A percentile compares a stretch with the other conserved stretches of the same genome.
Conservation (phyloP, 768 basidiomycete genomes). For the Termitomyces sp. region DNA sequence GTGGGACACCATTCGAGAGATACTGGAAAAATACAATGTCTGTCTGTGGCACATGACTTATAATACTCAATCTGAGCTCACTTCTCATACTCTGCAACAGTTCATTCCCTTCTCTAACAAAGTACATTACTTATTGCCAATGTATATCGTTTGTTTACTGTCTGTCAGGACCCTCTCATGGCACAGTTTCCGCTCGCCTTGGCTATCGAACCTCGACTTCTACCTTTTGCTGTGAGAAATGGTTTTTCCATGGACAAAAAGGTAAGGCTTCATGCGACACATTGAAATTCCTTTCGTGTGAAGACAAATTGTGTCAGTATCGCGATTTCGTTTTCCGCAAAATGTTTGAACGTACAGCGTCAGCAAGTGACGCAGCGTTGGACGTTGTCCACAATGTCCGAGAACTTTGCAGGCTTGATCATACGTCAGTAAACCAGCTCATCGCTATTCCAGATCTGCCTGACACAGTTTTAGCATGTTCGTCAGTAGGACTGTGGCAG, state of each 20-base stretch:
- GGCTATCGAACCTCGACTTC: constrained; percentile 69
- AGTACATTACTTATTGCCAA: constrained; percentile 32
- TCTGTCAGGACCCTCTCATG: constrained; percentile 67
- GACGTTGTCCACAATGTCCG: constrained; percentile 69
- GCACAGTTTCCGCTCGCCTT: constrained; percentile 71
- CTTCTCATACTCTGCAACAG: constrained; percentile 28
- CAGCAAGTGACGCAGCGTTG: constrained; percentile 44
- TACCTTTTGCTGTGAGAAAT: constrained; percentile 67
- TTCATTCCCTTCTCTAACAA: constrained; percentile 76
- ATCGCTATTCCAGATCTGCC: neutral
- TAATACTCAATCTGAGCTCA: constrained; percentile 12
- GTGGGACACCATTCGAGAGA: constrained; percentile 61
- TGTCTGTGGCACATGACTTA: constrained; percentile 17
- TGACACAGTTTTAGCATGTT: constrained; percentile 55
- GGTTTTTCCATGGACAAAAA: constrained; percentile 79
- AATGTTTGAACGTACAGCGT: constrained; percentile 65
- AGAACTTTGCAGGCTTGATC: constrained; percentile 66
- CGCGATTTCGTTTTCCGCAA: constrained; percentile 85
- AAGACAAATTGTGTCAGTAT: constrained; percentile 38
- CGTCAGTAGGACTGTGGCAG: constrained; percentile 76
- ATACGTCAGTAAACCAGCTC: constrained; percentile 40
- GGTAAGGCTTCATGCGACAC: constrained; percentile 27
- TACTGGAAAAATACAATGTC: constrained; percentile 70
- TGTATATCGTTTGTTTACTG: constrained; percentile 6
- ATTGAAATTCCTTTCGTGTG: neutral